Evolutionary conservation across 805 yeast genomes (phyloP).

Genomic region (Teunomyces panamensis): DNA sequence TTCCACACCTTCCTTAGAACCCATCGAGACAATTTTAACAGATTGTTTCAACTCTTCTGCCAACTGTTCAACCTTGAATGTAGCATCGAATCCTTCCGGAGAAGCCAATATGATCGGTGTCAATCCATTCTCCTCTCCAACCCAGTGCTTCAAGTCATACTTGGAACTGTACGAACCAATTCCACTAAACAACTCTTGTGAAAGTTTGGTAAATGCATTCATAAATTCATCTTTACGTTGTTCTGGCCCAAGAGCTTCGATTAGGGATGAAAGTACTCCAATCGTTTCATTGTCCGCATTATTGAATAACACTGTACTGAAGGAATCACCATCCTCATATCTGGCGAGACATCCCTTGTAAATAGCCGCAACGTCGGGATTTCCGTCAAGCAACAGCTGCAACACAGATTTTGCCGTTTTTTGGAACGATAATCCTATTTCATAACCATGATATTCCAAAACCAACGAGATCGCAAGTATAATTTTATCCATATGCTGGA

Average conservation of each 20-base stretch:
- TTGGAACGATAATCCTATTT: conserved; percentile 22
- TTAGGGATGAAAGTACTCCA: conserved; percentile 10
- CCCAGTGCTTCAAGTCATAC: conserved; percentile 30
- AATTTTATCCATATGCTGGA: conserved; percentile 43
- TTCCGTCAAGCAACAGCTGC: background rate
- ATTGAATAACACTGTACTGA: conserved; percentile 7
- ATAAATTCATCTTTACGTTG: conserved; percentile 10
- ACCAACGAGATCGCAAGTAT: conserved; percentile 42
- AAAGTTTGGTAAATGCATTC: conserved; percentile 14
- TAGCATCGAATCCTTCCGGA: conserved; percentile 65
- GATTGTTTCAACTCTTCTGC: conserved; percentile 30
- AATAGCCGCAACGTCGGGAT: conserved; percentile 19
- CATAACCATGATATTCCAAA: conserved; percentile 20
- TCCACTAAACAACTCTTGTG: conserved; percentile 25
- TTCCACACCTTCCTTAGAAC: conserved; percentile 62
- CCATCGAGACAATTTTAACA: conserved; percentile 60
- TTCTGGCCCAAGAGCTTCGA: conserved; percentile 7
- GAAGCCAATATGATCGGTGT: conserved; percentile 53
- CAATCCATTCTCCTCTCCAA: conserved; percentile 15
- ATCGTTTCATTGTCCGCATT: conserved; percentile 19
- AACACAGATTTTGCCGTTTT: conserved; percentile 9
- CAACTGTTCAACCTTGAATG: conserved; percentile 46
- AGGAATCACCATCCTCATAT: conserved; percentile 5
- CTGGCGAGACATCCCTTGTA: conserved; percentile 9
- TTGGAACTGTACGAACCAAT: conserved; percentile 26